These are phyloP conservation scores for Zanthoxylum bungeanum DNA, from an alignment of 345 rosid species.

Conservation along the genomic window DNA sequence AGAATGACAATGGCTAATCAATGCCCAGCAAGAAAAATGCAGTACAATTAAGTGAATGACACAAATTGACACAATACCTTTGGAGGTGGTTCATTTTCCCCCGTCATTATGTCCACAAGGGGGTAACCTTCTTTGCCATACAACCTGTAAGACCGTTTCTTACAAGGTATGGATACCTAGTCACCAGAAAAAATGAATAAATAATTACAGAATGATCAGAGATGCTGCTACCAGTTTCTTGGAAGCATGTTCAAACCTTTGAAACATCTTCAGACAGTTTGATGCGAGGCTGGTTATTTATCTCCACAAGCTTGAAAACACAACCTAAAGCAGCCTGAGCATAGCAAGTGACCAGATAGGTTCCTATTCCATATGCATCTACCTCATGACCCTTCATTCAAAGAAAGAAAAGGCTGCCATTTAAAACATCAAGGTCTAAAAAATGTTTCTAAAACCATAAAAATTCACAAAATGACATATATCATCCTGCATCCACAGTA, in stretches of 20 bases:
- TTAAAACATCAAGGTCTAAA: constrained; percentile 3
- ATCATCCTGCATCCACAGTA: background rate
- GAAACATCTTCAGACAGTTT: constrained; percentile 99
- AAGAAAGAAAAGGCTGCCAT: background rate
- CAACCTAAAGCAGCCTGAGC: constrained; percentile 95
- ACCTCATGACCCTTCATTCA: constrained; percentile 80
- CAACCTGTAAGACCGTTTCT: constrained; percentile 66
- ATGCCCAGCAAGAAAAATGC: background rate
- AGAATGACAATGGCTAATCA: background rate
- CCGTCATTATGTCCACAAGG: constrained; percentile 91
- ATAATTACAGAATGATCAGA: background rate
- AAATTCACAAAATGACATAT: background rate
- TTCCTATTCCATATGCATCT: constrained; percentile 90
- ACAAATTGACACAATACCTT: constrained; percentile 44
- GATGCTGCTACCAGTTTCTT: background rate
- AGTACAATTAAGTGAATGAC: background rate
- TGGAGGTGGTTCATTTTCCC: constrained; percentile 85
- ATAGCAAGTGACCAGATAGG: constrained; percentile 90
- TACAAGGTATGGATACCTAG: constrained; percentile 96
- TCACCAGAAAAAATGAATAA: constrained; percentile 6
- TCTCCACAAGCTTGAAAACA: constrained; percentile 98
- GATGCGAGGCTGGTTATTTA: constrained; percentile 85
- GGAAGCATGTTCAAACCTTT: constrained; percentile 46
- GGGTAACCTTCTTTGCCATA: constrained; percentile 92
- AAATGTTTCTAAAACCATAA: background rate